phyloP scores from a whole-genome alignment of 1,284 basidiomycete genomes.

The Xerocomus amazonicus region DNA sequence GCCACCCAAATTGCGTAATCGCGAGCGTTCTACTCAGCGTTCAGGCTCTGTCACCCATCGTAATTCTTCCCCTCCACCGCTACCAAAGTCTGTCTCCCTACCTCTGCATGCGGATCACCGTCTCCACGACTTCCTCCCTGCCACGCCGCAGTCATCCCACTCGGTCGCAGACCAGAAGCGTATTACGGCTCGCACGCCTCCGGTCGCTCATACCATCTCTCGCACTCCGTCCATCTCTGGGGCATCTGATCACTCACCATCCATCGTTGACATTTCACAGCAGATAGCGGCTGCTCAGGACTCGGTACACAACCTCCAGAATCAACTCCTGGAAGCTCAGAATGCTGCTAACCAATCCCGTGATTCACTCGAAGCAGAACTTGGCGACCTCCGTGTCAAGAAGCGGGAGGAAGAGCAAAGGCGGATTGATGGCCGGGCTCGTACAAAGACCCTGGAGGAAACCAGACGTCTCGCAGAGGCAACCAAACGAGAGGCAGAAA shows the following conservation, averaged over 20 bases:
- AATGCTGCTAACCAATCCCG: conserved; percentile 60
- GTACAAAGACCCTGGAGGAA: conserved; percentile 85
- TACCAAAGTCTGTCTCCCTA: conserved; percentile 76
- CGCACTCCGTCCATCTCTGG: conserved; percentile 23
- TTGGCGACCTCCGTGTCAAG: conserved; percentile 70
- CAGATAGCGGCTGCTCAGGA: conserved; percentile 71
- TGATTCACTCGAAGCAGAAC: conserved; percentile 62
- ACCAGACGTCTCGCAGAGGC: conserved; percentile 80
- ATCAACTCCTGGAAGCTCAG: conserved; percentile 74
- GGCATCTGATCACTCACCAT: conserved; percentile 58
- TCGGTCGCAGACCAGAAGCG: conserved; percentile 36
- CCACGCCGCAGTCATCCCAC: conserved; percentile 36
- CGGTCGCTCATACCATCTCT: conserved; percentile 28
- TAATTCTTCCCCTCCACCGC: conserved; percentile 70
- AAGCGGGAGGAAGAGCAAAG: conserved; percentile 83
- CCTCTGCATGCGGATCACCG: conserved; percentile 56
- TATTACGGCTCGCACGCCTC: conserved; percentile 34
- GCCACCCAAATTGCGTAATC: conserved; percentile 53
- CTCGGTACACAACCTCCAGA: conserved; percentile 67
- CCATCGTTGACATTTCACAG: conserved; percentile 70
- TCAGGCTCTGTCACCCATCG: conserved; percentile 39
- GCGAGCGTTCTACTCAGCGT: conserved; percentile 51
- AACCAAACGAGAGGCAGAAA: conserved; percentile 80
- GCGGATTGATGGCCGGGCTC: conserved; percentile 73
- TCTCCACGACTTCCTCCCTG: conserved; percentile 29